These are phyloP conservation scores for Hibiscus mutabilis DNA, from an alignment of 345 rosid genomes.

Conservation along the genomic window DNA sequence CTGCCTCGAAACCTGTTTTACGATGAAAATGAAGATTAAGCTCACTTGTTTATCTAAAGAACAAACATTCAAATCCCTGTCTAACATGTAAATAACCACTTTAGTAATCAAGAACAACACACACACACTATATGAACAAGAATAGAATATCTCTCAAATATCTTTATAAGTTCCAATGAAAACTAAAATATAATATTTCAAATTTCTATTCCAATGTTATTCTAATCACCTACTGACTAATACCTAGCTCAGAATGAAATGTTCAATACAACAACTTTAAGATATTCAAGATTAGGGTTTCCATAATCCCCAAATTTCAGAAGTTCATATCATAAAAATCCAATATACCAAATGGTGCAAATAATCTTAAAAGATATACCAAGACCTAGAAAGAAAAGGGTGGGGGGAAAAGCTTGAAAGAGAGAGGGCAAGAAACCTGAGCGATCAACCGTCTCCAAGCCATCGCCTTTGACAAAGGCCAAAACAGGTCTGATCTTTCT, in stretches of 20 bases:
- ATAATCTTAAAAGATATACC: background rate
- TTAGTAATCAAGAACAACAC: background rate
- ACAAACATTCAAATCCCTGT: background rate
- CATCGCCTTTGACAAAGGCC: slow-evolving; percentile 36
- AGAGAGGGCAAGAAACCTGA: slow-evolving; percentile 35
- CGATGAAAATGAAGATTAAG: background rate
- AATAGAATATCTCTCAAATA: background rate
- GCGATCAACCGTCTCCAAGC: slow-evolving; percentile 88
- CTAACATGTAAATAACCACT: background rate
- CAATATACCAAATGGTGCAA: background rate
- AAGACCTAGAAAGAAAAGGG: background rate
- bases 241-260: background rate
- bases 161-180: background rate
- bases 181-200: background rate
- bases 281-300: slow-evolving; percentile 13
- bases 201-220: background rate
- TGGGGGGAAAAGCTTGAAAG: background rate
- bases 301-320: background rate
- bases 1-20: slow-evolving; percentile 46
- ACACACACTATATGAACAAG: background rate
- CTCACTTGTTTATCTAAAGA: background rate
- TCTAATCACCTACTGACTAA: background rate
- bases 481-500: slow-evolving; percentile 14
- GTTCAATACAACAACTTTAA: background rate
- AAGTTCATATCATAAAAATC: background rate